A percentile compares a stretch with the other conserved stretches of the same genome.
These are phyloP conservation scores for Henningerozyma blattae DNA, from an alignment of 805 yeast genomes.

Conservation along the genomic window DNA sequence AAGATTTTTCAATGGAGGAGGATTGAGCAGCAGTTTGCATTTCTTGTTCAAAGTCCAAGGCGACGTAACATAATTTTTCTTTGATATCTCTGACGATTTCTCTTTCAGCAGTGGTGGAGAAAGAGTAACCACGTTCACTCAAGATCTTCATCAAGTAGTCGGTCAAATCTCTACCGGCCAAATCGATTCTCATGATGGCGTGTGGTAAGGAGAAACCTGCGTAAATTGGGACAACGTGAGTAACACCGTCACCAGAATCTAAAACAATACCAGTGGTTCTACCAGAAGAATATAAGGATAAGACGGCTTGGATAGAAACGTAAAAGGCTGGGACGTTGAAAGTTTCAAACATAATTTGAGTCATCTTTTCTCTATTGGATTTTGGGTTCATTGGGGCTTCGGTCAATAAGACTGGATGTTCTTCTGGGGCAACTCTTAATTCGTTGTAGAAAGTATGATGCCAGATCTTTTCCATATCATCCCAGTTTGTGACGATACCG, in stretches of 20 bases:
- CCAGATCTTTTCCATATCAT: constrained; percentile 99
- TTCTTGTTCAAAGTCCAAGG: constrained; percentile 98
- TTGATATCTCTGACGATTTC: constrained; percentile 84
- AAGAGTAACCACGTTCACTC: constrained; percentile 97
- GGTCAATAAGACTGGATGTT: constrained; percentile 97
- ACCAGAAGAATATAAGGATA: constrained; percentile 97
- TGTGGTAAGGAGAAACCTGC: constrained; percentile 99
- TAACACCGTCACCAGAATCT: constrained; percentile 99
- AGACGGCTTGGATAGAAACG: constrained; percentile 97
- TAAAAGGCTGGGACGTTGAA: constrained; percentile 99
- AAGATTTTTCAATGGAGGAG: constrained; percentile 94
- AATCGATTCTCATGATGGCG: constrained; percentile 96
- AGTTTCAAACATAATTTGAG: constrained; percentile 97
- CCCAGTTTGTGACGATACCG: constrained; percentile 99
- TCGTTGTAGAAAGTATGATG: constrained; percentile 99
- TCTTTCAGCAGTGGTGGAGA: constrained; percentile 98
- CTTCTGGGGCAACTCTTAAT: constrained; percentile 99
- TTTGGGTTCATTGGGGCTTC: constrained; percentile 99
- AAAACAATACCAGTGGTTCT: constrained; percentile 99
- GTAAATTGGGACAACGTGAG: constrained; percentile 99
- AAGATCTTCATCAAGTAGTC: constrained; percentile 98
- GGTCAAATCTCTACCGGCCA: constrained; percentile 99
- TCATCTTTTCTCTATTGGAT: constrained; percentile 99
- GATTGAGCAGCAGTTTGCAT: constrained; percentile 98
- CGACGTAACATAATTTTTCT: constrained; percentile 98